Base-by-base conservation (phyloP, 1,284 basidiomycete genomes). In the Peniophora sp. region DNA sequence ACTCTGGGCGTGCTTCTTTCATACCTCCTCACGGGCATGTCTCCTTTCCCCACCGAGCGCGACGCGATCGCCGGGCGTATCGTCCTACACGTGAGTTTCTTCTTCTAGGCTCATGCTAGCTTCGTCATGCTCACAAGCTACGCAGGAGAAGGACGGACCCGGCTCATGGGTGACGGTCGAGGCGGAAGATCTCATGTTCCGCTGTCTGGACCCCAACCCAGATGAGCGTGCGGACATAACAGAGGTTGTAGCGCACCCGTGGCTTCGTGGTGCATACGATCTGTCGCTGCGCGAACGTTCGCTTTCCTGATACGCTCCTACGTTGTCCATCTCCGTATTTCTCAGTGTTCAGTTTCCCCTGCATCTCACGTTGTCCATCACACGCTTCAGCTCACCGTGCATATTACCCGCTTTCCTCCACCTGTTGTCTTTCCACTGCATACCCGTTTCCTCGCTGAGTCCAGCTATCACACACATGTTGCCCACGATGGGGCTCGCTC, bases 1-100 rank as follows among this genome's bases (percentile, higher is more conserved):
- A 90, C 89, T 1, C 76, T 95, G n/a, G 93, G 93, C 27, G 86
- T 96, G 45, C 74, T 96, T 34, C 80, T 95, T 50, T 87, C 85
- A 17, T 93, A 92, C 66, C 75, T 96, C 44, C 74, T 95, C 55
- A 91, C 88, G 2, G 92, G 92, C 16, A 77, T 86, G 58, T 90
- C 89, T 20, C 91, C 91, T 2, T 96, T 95, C 65, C 79, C 83
- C 3, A 84, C 84, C 8, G 78, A 82, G 49, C 73, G 77, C 23
- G 84, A 89, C 58, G 89, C 90, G 12, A 67, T 72, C 51, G 65
- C 68, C 34, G 77, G 76, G 16, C 62, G 65, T 27, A 67, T 77
- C 52, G 61, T 64, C 47, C 55, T 67, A 34, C 61, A 61, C 27
- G 48, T 41, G 16, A 22, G 45, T 46, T 10, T 46, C 24, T 25